Percentiles rank a stretch among this genome's conserved stretches.
Evolutionary conservation across 2,329 filamentous ascomycete genomes (phyloP).

Genomic region (Xylariaceae sp.): DNA sequence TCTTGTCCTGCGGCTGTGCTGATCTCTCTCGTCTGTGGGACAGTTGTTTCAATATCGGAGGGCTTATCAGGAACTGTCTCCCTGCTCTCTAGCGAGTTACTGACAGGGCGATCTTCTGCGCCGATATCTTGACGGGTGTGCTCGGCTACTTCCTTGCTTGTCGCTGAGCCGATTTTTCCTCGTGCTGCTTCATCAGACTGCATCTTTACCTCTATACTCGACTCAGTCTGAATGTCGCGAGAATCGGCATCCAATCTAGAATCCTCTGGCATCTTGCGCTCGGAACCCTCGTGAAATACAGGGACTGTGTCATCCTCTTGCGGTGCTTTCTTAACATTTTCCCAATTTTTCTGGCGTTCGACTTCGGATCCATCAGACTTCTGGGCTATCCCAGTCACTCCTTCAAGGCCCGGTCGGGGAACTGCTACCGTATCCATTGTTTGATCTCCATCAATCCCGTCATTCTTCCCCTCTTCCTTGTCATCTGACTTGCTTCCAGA

Average conservation of each 20-base stretch:
- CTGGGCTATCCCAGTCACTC: slow-evolving; percentile 36
- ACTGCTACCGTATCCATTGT: slow-evolving; percentile 23
- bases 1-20: slow-evolving; percentile 28
- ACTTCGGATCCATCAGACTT: slow-evolving; percentile 35
- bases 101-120: slow-evolving; percentile 31
- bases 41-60: slow-evolving; percentile 4
- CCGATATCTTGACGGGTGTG: neutral
- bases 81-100: slow-evolving; percentile 39
- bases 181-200: slow-evolving; percentile 1
- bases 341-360: slow-evolving; percentile 37
- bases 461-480: slow-evolving; percentile 8
- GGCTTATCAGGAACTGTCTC: slow-evolving; percentile 17
- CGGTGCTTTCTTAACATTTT: slow-evolving; percentile 37
- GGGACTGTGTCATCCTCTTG: slow-evolving; percentile 43
- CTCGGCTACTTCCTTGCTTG: neutral
- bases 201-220: slow-evolving; percentile 16
- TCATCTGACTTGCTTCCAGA: slow-evolving; percentile 12
- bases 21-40: slow-evolving; percentile 11
- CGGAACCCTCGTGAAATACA: slow-evolving; percentile 42
- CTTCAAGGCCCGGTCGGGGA: slow-evolving; percentile 27
- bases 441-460: slow-evolving; percentile 17
- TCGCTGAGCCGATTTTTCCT: neutral
- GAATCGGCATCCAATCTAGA: slow-evolving; percentile 27
- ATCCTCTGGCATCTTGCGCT: slow-evolving; percentile 35
- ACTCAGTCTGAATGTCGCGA: slow-evolving; percentile 23